A percentile compares a stretch with the other conserved stretches of the same genome.
These are phyloP conservation scores for Pyrenopolyporus hunteri DNA, from an alignment of 495 filamentous ascomycete genomes.

Conservation along the genomic window DNA sequence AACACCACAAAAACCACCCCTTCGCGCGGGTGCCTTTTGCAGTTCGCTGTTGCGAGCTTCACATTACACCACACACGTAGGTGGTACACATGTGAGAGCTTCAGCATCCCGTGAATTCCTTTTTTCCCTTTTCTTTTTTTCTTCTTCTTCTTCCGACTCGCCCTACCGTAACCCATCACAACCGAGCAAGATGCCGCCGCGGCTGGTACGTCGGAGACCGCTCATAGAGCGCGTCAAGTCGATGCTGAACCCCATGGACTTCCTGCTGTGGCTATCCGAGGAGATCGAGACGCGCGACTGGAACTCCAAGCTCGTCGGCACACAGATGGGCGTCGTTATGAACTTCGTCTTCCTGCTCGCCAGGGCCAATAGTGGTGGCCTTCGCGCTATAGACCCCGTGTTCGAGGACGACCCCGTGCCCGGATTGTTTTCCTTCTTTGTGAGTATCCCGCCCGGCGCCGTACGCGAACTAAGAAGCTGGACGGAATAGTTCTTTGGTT, in stretches of 20 bases:
- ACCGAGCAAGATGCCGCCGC: constrained; percentile 47
- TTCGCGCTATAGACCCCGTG: constrained; percentile 73
- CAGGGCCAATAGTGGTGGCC: constrained; percentile 66
- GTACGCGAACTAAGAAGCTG: not conserved
- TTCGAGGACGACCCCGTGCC: constrained; percentile 71
- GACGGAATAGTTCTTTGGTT: too few relatives aligned
- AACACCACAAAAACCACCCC: not conserved
- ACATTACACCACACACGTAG: constrained; percentile 11
- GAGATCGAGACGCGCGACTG: constrained; percentile 87
- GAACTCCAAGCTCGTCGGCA: constrained; percentile 80
- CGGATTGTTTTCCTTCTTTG: constrained; percentile 77
- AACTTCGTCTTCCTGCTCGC: constrained; percentile 85
- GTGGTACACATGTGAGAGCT: too few relatives aligned
- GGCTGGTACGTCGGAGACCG: constrained; percentile 80
- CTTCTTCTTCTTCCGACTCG: not conserved
- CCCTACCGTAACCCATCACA: not conserved
- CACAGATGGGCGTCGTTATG: constrained; percentile 71
- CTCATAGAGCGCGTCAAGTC: constrained; percentile 76
- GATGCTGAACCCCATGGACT: constrained; percentile 85
- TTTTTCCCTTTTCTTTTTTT: not conserved
- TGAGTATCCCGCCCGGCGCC: constrained; percentile 55
- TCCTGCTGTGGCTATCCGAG: constrained; percentile 86
- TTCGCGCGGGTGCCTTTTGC: constrained; percentile 12
- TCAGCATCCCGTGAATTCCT: constrained; percentile 6
- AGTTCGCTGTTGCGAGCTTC: not conserved